These are phyloP conservation scores for Aspergillus pseudonomiae DNA, from an alignment of 2,329 filamentous ascomycete species.

Conservation along the genomic window DNA sequence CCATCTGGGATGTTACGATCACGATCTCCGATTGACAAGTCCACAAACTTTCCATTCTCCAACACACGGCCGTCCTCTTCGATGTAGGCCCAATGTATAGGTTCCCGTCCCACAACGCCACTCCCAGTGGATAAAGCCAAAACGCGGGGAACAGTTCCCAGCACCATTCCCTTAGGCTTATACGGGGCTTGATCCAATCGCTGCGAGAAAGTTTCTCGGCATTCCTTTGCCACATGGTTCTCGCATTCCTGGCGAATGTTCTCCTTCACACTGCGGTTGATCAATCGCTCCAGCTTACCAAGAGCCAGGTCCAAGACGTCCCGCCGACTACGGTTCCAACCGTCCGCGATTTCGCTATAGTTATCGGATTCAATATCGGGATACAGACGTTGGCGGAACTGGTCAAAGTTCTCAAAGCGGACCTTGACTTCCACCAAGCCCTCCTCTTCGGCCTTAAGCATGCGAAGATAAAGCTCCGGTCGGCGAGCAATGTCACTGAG, in stretches of 20 bases:
- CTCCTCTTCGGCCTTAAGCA: constrained; percentile 96
- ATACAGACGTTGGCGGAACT: constrained; percentile 76
- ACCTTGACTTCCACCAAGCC: constrained; percentile 86
- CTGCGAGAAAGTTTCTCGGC: constrained; percentile 84
- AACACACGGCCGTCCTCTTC: constrained; percentile 88
- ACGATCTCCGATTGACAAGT: constrained; percentile 68
- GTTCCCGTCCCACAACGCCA: constrained; percentile 72
- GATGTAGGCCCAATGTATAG: constrained; percentile 87
- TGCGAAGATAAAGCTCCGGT: constrained; percentile 90
- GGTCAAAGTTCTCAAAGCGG: constrained; percentile 72
- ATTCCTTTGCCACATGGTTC: constrained; percentile 83
- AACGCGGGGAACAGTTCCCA: constrained; percentile 85
- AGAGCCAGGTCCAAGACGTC: constrained; percentile 83
- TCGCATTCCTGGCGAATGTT: constrained; percentile 92
- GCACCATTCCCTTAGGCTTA: constrained; percentile 88
- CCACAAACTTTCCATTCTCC: constrained; percentile 84
- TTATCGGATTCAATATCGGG: constrained; percentile 91
- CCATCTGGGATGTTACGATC: constrained; percentile 69
- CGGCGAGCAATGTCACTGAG: constrained; percentile 78
- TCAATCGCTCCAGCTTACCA: constrained; percentile 77
- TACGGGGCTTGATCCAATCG: constrained; percentile 94
- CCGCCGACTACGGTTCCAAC: constrained; percentile 87
- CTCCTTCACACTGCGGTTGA: constrained; percentile 92
- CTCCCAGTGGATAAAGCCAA: constrained; percentile 85
- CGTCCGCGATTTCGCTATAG: constrained; percentile 90